These are phyloP conservation scores for Durio zibethinus DNA, from an alignment of 345 rosid genomes.

Conservation along the genomic window DNA sequence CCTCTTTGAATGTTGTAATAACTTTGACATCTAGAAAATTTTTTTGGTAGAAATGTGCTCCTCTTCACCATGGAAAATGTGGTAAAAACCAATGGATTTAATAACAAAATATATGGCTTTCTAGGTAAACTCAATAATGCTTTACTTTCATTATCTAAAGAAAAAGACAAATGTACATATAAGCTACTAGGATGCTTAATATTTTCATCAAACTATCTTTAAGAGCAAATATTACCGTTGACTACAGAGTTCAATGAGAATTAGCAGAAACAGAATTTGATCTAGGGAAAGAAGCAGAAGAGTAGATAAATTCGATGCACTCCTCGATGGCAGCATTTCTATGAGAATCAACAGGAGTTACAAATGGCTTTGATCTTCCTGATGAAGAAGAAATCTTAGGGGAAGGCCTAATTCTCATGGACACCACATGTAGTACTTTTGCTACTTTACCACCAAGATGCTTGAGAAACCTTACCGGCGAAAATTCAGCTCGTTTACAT, in stretches of 20 bases:
- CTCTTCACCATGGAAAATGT: background rate
- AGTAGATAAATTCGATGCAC: conserved; percentile 81
- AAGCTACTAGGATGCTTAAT: background rate
- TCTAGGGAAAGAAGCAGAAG: conserved; percentile 50
- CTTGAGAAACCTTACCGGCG: conserved; percentile 47
- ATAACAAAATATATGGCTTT: background rate
- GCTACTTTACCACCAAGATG: conserved; percentile 39
- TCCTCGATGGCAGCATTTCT: conserved; percentile 71
- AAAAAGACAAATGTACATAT: conserved; percentile 14
- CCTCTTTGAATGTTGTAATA: background rate
- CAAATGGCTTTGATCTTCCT: conserved; percentile 36
- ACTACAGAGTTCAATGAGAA: conserved; percentile 19
- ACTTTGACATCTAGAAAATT: background rate
- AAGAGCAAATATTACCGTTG: background rate
- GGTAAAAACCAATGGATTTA: background rate
- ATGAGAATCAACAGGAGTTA: conserved; percentile 44
- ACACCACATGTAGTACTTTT: conserved; percentile 37
- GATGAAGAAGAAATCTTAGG: conserved; percentile 43
- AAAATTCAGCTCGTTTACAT: conserved; percentile 40
- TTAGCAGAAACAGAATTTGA: conserved; percentile 39
- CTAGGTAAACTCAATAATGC: background rate
- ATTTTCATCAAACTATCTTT: background rate
- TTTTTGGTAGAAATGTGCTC: background rate
- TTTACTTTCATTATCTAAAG: conserved; percentile 10
- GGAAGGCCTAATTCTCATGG: conserved; percentile 37